phyloP scores from a whole-genome alignment of 192 early-diverging fungal genomes.

The Jimgerdemannia lactiflua region DNA sequence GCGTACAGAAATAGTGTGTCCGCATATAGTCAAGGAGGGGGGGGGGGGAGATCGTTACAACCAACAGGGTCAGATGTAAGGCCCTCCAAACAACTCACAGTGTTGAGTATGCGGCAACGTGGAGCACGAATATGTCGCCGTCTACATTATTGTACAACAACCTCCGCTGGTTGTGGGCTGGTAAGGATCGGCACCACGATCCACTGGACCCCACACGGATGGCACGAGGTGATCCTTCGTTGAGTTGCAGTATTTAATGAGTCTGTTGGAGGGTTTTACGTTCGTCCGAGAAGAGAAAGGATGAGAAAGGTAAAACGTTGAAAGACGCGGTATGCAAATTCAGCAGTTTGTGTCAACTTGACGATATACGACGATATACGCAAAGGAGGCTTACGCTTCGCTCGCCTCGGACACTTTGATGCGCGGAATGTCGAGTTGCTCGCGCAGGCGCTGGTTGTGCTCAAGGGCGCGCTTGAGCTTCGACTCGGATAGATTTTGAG shows the following conservation, averaged over 20 bases:
- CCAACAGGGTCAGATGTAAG: no score
- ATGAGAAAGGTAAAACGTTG: not conserved
- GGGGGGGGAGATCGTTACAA: no score
- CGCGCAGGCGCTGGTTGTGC: slow-evolving; percentile 31
- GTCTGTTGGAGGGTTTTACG: not conserved
- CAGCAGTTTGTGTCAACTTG: not conserved
- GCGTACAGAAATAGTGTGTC: no score
- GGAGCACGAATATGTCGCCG: no score
- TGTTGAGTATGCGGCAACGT: no score
- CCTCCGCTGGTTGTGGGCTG: slow-evolving; percentile 19
- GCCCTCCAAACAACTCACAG: no score
- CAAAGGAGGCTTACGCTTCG: slow-evolving; percentile 8
- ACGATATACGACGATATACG: not conserved
- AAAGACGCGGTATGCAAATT: not conserved
- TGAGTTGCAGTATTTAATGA: not conserved
- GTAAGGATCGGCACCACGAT: slow-evolving; percentile 41
- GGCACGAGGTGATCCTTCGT: slow-evolving; percentile 18
- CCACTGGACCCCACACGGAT: slow-evolving; percentile 39
- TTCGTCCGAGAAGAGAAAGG: not conserved
- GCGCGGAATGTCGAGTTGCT: slow-evolving; percentile 37
- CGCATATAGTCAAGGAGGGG: no score
- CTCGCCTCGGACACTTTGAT: slow-evolving; percentile 38
- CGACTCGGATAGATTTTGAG: slow-evolving; percentile 36
- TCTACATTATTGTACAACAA: no score
- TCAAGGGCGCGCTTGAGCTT: slow-evolving; percentile 37